Base-by-base conservation (phyloP, 2,329 filamentous ascomycete species). In the Cladophialophora chaetospira region DNA sequence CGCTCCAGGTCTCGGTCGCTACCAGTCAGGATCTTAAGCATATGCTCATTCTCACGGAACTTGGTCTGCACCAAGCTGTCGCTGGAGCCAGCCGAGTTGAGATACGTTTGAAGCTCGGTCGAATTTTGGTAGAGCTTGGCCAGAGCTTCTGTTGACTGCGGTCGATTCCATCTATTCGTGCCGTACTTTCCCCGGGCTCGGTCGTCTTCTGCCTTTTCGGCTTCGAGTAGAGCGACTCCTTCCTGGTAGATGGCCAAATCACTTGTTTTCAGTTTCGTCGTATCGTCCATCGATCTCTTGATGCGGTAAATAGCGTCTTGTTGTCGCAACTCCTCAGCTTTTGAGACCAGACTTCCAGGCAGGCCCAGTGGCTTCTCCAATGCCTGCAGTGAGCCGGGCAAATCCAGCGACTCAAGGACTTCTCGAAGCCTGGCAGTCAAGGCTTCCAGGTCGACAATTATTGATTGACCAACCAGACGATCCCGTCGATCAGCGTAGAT, bases 401-500 rank as follows among this genome's bases (percentile, higher is more conserved):
- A 82, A 57, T 95, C 94, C 11, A 97, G 77, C 0, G 88, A 92
- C 15, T 88, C 85, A 19, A 97, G 76, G 0, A 92, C 71, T 65
- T 90, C 86, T 67, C 96, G 88, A 0, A 97, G 80, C 61, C 86
- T 85, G 57, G 88, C 85, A 0, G 90, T 96, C 65, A 97, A 80
- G 0, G 79, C 81, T 66, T 97, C 92, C 3, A 97, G 77, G 68
- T 95, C 88, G 23, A 88, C 86, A 46, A 97, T 88, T 28, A 97
- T 90, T 48, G 84, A 89, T 64, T 90, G 88, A 69, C 94, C 96
- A 40, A 99, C 87, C 56, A 96, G 78, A n/a, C 91, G 83, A 71
- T 99, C 92, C 55, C 92, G 82, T 11, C 92, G 84, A 69, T 97
- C 92, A 53, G 91, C 91, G 69, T 99, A 99, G 29, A 97, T 96